These are phyloP conservation scores for Aspergillus indologenus DNA, from an alignment of 495 filamentous ascomycete genomes.

Conservation along the genomic window DNA sequence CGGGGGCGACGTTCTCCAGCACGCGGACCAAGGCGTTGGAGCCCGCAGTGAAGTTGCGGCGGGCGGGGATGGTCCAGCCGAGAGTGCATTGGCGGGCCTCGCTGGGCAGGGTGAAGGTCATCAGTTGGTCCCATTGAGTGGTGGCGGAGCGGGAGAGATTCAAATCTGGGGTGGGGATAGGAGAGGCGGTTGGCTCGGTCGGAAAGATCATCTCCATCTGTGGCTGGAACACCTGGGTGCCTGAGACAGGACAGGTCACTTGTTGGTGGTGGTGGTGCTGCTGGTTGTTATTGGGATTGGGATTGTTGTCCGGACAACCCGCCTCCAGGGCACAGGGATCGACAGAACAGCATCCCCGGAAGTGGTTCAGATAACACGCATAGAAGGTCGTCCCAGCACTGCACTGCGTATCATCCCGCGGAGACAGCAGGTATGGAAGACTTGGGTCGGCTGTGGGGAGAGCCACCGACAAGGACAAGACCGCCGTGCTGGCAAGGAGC, in stretches of 20 bases:
- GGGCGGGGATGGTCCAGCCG: background rate
- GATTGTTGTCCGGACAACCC: slow-evolving; percentile 5
- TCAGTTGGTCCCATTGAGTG: background rate
- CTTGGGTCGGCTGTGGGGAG: background rate
- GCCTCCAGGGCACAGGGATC: slow-evolving; percentile 8
- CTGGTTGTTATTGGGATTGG: background rate
- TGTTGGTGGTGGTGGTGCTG: background rate
- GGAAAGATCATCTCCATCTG: background rate
- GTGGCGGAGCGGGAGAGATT: slow-evolving; percentile 4
- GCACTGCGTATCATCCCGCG: slow-evolving; percentile 9
- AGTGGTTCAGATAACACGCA: slow-evolving; percentile 5
- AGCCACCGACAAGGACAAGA: background rate
- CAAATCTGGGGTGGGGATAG: slow-evolving; percentile 7
- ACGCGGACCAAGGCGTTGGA: slow-evolving; percentile 6
- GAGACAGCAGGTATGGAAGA: background rate
- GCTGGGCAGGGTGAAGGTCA: slow-evolving; percentile 1
- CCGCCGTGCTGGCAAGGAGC: background rate
- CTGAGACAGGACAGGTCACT: background rate
- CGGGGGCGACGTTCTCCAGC: background rate
- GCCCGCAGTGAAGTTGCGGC: slow-evolving; percentile 7
- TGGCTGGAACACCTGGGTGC: background rate
- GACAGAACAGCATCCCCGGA: slow-evolving; percentile 14
- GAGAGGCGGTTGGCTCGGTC: background rate
- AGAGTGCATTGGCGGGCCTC: background rate
- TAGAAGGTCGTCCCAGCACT: background rate